These are phyloP conservation scores for Pistacia integerrima DNA, from an alignment of 345 rosid genomes.

Conservation along the genomic window DNA sequence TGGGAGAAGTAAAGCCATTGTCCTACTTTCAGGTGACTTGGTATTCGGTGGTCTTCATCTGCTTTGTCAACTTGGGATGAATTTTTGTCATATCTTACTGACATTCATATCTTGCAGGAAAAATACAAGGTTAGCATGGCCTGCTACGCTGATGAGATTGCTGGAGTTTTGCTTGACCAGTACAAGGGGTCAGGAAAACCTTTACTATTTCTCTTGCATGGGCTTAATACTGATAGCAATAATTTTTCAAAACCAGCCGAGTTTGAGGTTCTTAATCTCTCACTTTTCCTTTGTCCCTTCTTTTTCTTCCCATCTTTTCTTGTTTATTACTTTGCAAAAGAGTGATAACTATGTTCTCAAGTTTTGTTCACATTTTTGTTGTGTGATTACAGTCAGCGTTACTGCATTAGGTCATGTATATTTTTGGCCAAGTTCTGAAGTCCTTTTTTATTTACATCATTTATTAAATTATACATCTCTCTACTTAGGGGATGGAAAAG, in stretches of 20 bases:
- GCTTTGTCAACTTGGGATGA: slow-evolving; percentile 14
- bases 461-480: not conserved
- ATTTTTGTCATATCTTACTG: slow-evolving; percentile 14
- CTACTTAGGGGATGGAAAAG: slow-evolving; percentile 68
- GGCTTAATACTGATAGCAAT: slow-evolving; percentile 86
- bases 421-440: not conserved
- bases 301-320: slow-evolving; percentile 12
- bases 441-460: too few relatives aligned
- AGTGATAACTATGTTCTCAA: not conserved
- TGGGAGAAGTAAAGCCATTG: slow-evolving; percentile 78
- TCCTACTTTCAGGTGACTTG: slow-evolving; percentile 61
- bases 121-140: slow-evolving; percentile 69
- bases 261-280: slow-evolving; percentile 59
- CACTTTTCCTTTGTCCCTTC: not conserved
- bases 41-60: not conserved
- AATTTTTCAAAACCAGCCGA: slow-evolving; percentile 80
- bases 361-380: slow-evolving; percentile 14
- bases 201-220: slow-evolving; percentile 71
- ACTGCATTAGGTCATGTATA: not conserved
- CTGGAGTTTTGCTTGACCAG: slow-evolving; percentile 48
- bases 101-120: slow-evolving; percentile 51
- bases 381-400: slow-evolving; percentile 14
- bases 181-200: slow-evolving; percentile 62
- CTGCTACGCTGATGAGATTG: slow-evolving; percentile 72
- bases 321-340: slow-evolving; percentile 6